These are phyloP conservation scores for Actinomortierella wolfii DNA, from an alignment of 371 early-diverging fungal genomes.

Conservation along the genomic window DNA sequence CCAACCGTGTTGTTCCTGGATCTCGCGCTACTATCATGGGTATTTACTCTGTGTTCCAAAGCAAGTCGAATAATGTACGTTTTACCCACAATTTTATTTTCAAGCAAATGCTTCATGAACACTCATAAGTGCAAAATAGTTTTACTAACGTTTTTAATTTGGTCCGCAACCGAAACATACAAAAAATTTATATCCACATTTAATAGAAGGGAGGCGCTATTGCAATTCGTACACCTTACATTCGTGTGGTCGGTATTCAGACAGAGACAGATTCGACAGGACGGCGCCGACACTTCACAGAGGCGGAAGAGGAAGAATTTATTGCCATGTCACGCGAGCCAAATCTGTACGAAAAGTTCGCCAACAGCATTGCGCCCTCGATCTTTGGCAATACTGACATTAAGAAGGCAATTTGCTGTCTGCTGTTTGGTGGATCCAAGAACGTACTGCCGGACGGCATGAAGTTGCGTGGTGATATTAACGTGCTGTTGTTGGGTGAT, in stretches of 20 bases:
- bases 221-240: conserved; percentile 91
- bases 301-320: conserved; percentile 92
- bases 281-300: conserved; percentile 71
- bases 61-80: conserved; percentile 52
- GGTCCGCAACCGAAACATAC: no score
- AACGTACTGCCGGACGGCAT: conserved; percentile 96
- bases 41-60: conserved; percentile 92
- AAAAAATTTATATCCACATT: no score
- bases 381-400: conserved; percentile 96
- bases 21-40: conserved; percentile 95
- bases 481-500: conserved; percentile 99
- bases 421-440: conserved; percentile 98
- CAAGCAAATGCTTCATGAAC: no score
- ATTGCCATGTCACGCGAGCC: conserved; percentile 86
- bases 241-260: conserved; percentile 91
- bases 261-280: conserved; percentile 80
- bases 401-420: conserved; percentile 97
- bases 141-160: no score
- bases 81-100: background rate
- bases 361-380: conserved; percentile 94
- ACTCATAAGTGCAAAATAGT: no score
- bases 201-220: conserved; percentile 69
- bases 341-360: conserved; percentile 87
- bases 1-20: conserved; percentile 96
- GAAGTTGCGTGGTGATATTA: conserved; percentile 98